Conservation (phyloP, 768 basidiomycete species). For the Hygrophorus pudorinus region DNA sequence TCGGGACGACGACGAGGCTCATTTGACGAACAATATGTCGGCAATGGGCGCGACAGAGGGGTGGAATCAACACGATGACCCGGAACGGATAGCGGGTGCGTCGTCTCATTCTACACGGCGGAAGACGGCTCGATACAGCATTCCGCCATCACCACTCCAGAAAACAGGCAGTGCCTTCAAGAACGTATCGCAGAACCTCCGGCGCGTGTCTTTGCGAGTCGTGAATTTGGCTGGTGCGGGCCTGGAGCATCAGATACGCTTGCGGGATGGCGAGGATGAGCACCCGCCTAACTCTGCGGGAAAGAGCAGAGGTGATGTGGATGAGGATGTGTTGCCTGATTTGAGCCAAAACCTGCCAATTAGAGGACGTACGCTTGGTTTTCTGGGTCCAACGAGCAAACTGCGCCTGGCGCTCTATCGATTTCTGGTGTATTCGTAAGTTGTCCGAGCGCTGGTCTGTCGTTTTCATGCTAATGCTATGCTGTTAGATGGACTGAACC, state of each 20-base stretch:
- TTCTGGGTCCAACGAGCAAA: slow-evolving; percentile 59
- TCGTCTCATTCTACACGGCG: slow-evolving; percentile 27
- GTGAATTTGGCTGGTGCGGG: slow-evolving; percentile 64
- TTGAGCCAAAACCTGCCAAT: slow-evolving; percentile 39
- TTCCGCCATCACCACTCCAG: slow-evolving; percentile 47
- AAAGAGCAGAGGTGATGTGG: slow-evolving; percentile 12
- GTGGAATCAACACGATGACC: slow-evolving; percentile 27
- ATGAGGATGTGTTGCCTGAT: slow-evolving; percentile 32
- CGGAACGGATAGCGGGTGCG: slow-evolving; percentile 36
- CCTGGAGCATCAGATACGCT: slow-evolving; percentile 47
- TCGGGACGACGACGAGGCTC: slow-evolving; percentile 49
- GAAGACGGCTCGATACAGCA: slow-evolving; percentile 41
- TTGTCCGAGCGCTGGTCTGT: slow-evolving; percentile 11
- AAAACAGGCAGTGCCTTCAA: slow-evolving; percentile 52
- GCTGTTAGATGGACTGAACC: slow-evolving; percentile 75
- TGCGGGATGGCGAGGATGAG: slow-evolving; percentile 39
- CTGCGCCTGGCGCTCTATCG: slow-evolving; percentile 55
- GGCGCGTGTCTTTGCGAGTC: slow-evolving; percentile 67
- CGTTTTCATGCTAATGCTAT: slow-evolving; percentile 1
- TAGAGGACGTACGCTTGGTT: slow-evolving; percentile 70
- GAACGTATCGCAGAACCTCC: slow-evolving; percentile 44
- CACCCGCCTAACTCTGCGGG: not conserved
- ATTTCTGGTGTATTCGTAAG: slow-evolving; percentile 67
- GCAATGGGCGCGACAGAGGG: slow-evolving; percentile 20
- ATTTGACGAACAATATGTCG: slow-evolving; percentile 46